Evolutionary conservation across 2,329 filamentous ascomycete genomes (phyloP), one percentile per base, ranked within the genome.

Genomic region (Scorias spongiosa): DNA sequence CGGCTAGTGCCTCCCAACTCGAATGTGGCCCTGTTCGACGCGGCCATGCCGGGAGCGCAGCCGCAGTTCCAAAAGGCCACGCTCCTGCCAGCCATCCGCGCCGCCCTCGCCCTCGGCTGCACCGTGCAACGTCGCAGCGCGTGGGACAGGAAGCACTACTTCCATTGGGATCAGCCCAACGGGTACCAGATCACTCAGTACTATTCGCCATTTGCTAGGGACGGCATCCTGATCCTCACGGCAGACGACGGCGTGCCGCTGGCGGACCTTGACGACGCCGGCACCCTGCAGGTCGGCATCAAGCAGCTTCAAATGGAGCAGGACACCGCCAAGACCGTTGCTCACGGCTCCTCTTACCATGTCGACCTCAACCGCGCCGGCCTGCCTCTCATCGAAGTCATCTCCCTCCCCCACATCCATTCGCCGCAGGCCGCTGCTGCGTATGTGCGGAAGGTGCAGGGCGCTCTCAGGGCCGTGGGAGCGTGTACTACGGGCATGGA

Each of bases 121-220:
- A 66, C 78, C 1, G 74, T 96, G 42, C 82, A 93, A 58, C 69
- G 65, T 1, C 72, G 76, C 53, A 94, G 87, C 62, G 77, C 76
- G 43, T 98, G 95, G 65, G 91, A 98, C 63, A 75, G 91, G 50
- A 98, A 98, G 62, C 91, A 98, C 63, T 98, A 98, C 65, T 96
- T 98, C 64, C 94, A 95, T 69, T 93, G 91, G 76, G 91, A 98
- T 62, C 91, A 98, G 63, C 91, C 91, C 1, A 76, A 85, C 0
- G 91, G 91, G 0, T 98, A 98, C 63, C 91, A 98, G 63, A 93
- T 98, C 49, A 98, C 91, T 1, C 91, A 98, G 59, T 96, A 89
- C 66, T 95, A 96, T 61, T 70, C 74, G 51, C 76, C 77, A 0
- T 79, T 80, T 51, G 77, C 76, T 4, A 76, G 71, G 47, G 71